Base-by-base conservation (phyloP, 495 filamentous ascomycete genomes). In the Xylaria telfairii region DNA sequence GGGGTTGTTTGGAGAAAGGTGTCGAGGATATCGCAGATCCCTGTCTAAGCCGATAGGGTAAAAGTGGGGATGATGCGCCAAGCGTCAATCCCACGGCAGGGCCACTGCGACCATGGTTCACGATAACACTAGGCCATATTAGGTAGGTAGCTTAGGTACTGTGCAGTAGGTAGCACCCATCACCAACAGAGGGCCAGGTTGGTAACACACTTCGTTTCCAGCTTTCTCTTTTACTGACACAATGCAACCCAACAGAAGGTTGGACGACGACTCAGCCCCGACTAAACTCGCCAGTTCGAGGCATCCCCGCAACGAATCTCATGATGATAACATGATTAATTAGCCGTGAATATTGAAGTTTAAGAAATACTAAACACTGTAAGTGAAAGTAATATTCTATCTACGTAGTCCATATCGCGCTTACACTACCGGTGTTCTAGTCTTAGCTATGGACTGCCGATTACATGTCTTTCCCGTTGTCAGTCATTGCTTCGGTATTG, bases 31-130 rank as follows among this genome's bases (percentile, higher is more conserved):
- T 17, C 34, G 37, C 19, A 21, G 30, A 59, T 4, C 64, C 47
- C 46, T 41, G 64, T 28, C 47, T 5, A 34, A 53, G 64, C 17
- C 41, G 64, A 66, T 66, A 66, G 64, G 64, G 64, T 66, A 66
- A 66, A 4, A 66, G 47, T 66, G 64, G 64, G 10, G 30, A 6
- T 0, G 1, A 13, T 4, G 12, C 34, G 57, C 57, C 34, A 61
- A 62, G 37, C 59, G 32, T n/a, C 32, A 37, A 37, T 59, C 56
- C 56, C 56, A 59, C 56, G 32, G n/a, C n/a, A n/a, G n/a, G n/a
- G n/a, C n/a, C n/a, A n/a, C n/a, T n/a, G n/a, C n/a, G n/a, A n/a
- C n/a, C n/a, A n/a, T n/a, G n/a, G 56, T n/a, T 59, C 30, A 42
- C 21, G 34, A 41, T 42, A 24, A 12, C 57, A 61, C 57, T 61